phyloP scores from a whole-genome alignment of 1,284 basidiomycete genomes.

The Papiliotrema laurentii region DNA sequence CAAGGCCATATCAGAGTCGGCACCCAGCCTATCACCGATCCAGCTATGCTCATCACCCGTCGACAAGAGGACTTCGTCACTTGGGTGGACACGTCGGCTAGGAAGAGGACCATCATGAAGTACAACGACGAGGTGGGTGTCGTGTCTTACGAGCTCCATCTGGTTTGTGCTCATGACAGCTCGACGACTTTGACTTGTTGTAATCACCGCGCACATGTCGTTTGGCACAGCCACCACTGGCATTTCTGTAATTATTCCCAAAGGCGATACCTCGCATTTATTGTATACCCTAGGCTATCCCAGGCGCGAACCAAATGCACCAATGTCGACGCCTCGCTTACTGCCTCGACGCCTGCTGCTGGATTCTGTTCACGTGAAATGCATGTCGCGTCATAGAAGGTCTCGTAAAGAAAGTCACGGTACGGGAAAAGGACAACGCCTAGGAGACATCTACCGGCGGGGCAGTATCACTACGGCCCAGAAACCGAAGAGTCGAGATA shows the following conservation, averaged over 20 bases:
- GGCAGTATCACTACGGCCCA: too few relatives aligned
- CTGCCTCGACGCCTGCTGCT: too few relatives aligned
- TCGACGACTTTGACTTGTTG: conserved; percentile 84
- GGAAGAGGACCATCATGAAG: conserved; percentile 90
- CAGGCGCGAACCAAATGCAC: too few relatives aligned
- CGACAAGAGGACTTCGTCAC: conserved; percentile 99
- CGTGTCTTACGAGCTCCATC: neutral
- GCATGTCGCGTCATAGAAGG: too few relatives aligned
- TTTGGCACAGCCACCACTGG: neutral
- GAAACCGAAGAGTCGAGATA: too few relatives aligned
- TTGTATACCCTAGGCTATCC: too few relatives aligned
- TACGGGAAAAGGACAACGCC: too few relatives aligned
- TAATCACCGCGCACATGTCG: conserved; percentile 33
- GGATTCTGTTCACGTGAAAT: too few relatives aligned
- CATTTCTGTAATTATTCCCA: neutral
- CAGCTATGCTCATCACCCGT: conserved; percentile 92
- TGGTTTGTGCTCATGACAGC: conserved; percentile 49
- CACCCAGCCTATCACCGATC: conserved; percentile 92
- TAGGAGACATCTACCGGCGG: too few relatives aligned
- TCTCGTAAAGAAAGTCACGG: too few relatives aligned
- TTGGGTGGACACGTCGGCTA: conserved; percentile 96
- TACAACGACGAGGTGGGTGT: conserved; percentile 90
- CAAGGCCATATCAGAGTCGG: conserved; percentile 98
- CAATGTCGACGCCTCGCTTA: too few relatives aligned
- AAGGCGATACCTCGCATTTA: neutral